Percentiles rank a stretch among this genome's conserved stretches.
Evolutionary conservation across 2,329 filamentous ascomycete genomes (phyloP).

Genomic region (Pleurostoma richardsiae): DNA sequence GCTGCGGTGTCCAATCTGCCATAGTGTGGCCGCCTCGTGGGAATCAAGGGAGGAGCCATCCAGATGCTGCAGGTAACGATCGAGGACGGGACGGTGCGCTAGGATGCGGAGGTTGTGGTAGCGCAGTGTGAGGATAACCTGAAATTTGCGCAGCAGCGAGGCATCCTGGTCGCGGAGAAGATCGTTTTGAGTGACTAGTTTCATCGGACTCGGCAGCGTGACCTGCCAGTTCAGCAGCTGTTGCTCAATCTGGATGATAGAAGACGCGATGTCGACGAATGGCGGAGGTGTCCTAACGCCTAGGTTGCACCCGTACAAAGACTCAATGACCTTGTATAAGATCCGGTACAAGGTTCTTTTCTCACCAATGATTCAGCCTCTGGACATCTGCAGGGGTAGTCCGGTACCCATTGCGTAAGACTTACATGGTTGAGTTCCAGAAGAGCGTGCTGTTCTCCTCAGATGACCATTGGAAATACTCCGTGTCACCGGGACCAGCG

Average conservation of each 20-base stretch:
- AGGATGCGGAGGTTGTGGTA: constrained; percentile 26
- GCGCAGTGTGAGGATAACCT: constrained; percentile 29
- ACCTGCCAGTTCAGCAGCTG: constrained; percentile 30
- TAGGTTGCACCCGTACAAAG: constrained; percentile 37
- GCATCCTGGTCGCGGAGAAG: constrained; percentile 12
- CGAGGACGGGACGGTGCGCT: constrained; percentile 21
- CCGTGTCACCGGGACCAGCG: constrained; percentile 3
- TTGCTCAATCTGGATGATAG: constrained; percentile 30
- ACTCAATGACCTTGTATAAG: constrained; percentile 29
- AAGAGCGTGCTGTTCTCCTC: constrained; percentile 13
- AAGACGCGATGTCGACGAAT: constrained; percentile 21
- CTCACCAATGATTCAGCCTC: not conserved
- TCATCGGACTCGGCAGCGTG: constrained; percentile 20
- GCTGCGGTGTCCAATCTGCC: constrained; percentile 13
- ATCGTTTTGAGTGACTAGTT: constrained; percentile 15
- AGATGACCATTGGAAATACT: constrained; percentile 4
- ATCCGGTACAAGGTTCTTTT: constrained; percentile 25
- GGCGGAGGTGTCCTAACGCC: constrained; percentile 21
- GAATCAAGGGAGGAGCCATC: too few species aligned
- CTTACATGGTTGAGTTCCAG: constrained; percentile 27
- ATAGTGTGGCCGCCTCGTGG: constrained; percentile 8
- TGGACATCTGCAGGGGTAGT: not conserved
- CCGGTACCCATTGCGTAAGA: not conserved
- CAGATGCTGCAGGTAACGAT: constrained; percentile 12
- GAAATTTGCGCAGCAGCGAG: constrained; percentile 22